Conservation (phyloP, 2,329 filamentous ascomycete genomes). For the Penicillium sp. region DNA sequence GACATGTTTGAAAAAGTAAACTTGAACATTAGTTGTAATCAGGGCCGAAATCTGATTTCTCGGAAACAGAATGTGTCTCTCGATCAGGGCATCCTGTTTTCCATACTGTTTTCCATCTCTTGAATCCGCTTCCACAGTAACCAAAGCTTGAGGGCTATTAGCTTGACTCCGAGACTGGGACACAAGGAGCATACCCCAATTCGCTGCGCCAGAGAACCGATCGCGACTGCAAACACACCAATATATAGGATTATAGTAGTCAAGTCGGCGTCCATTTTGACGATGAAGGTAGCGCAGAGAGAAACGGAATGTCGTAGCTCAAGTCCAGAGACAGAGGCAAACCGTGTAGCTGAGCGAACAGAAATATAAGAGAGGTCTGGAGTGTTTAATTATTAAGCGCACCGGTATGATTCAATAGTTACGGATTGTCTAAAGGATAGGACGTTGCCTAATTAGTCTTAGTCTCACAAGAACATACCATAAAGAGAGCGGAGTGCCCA, state of each 20-base stretch:
- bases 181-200: neutral
- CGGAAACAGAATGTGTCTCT: too few relatives aligned
- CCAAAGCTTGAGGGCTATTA: neutral
- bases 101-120: conserved; percentile 14
- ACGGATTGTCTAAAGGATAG: neutral
- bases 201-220: neutral
- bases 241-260: neutral
- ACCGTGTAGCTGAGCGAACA: neutral
- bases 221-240: neutral
- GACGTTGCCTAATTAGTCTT: too few relatives aligned
- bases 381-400: neutral
- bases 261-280: neutral
- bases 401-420: neutral
- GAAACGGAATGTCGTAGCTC: neutral
- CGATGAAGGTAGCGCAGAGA: too few relatives aligned
- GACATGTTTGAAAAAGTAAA: too few relatives aligned
- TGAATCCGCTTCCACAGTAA: neutral
- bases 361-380: neutral
- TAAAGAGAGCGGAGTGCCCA: too few relatives aligned
- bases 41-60: too few relatives aligned
- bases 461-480: too few relatives aligned
- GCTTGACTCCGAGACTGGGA: neutral
- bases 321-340: neutral
- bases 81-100: too few relatives aligned
- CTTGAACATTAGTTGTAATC: too few relatives aligned